These are phyloP conservation scores for Phytophthora palmivora DNA, from an alignment of 352 stramenopile species.

Conservation along the genomic window DNA sequence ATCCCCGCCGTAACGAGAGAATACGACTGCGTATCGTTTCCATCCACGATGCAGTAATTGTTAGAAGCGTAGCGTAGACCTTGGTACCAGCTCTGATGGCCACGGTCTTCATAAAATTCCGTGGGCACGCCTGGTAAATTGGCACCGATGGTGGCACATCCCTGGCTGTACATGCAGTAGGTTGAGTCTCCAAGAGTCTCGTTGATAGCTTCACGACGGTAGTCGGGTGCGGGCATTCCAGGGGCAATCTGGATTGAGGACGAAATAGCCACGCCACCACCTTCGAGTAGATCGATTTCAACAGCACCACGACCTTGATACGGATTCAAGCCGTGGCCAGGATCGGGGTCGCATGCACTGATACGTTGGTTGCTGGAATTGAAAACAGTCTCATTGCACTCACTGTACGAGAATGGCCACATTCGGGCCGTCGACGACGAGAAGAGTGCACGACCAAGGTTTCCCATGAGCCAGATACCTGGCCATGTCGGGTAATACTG, in stretches of 20 bases:
- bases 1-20: conserved; percentile 46
- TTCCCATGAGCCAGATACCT: conserved; percentile 96
- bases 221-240: conserved; percentile 60
- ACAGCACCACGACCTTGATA: conserved; percentile 91
- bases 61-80: conserved; percentile 68
- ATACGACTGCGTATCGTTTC: conserved; percentile 54
- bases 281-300: conserved; percentile 97
- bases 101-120: conserved; percentile 42
- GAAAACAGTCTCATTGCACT: conserved; percentile 91
- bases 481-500: conserved; percentile 90
- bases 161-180: conserved; percentile 54
- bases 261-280: conserved; percentile 65
- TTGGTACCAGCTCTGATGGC: conserved; percentile 61
- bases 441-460: conserved; percentile 95
- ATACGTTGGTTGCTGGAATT: conserved; percentile 72
- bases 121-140: conserved; percentile 68
- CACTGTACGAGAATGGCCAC: conserved; percentile 96
- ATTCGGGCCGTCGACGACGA: conserved; percentile 93
- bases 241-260: conserved; percentile 82
- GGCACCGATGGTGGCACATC: conserved; percentile 53
- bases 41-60: conserved; percentile 50
- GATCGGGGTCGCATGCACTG: conserved; percentile 90
- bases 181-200: conserved; percentile 29
- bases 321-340: conserved; percentile 93
- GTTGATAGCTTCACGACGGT: conserved; percentile 49